A percentile compares a stretch with the other conserved stretches of the same genome.
Conservation (phyloP, 495 filamentous ascomycete genomes). For the Penicillium coffeae region DNA sequence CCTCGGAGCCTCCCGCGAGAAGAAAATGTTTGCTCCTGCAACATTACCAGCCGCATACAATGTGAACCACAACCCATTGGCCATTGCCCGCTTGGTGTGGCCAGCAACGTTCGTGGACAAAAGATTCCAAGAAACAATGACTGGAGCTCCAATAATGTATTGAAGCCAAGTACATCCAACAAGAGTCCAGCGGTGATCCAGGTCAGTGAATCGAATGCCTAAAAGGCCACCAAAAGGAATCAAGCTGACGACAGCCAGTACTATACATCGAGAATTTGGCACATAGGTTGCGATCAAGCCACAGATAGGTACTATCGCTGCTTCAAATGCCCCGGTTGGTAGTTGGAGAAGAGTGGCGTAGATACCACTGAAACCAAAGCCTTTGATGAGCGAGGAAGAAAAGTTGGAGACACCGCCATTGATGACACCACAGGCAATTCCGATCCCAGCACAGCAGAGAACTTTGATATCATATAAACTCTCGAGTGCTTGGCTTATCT, state of each 20-base stretch:
- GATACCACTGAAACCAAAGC: conserved; percentile 34
- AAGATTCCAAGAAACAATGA: conserved; percentile 53
- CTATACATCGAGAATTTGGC: conserved; percentile 40
- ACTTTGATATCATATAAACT: conserved; percentile 40
- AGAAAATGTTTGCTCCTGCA: conserved; percentile 44
- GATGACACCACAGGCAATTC: conserved; percentile 39
- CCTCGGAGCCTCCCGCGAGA: conserved; percentile 31
- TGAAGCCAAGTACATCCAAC: conserved; percentile 53
- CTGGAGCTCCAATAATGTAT: conserved; percentile 40
- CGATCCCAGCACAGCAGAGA: conserved; percentile 31
- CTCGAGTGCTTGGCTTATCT: conserved; percentile 35
- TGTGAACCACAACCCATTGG: conserved; percentile 38
- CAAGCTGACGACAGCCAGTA: conserved; percentile 30
- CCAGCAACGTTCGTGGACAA: conserved; percentile 59
- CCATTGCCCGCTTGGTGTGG: conserved; percentile 59
- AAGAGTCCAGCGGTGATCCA: conserved; percentile 46
- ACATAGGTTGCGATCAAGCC: conserved; percentile 38
- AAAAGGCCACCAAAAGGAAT: conserved; percentile 38
- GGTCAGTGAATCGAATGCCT: conserved; percentile 38
- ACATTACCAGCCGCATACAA: conserved; percentile 39
- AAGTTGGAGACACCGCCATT: conserved; percentile 47
- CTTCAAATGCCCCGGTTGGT: conserved; percentile 43
- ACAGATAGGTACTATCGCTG: conserved; percentile 32
- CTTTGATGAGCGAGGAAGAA: conserved; percentile 44
- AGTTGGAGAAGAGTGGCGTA: conserved; percentile 44